These are phyloP conservation scores for Condylostoma magnum DNA, from an alignment of 169 alveolate species.

Conservation along the genomic window DNA sequence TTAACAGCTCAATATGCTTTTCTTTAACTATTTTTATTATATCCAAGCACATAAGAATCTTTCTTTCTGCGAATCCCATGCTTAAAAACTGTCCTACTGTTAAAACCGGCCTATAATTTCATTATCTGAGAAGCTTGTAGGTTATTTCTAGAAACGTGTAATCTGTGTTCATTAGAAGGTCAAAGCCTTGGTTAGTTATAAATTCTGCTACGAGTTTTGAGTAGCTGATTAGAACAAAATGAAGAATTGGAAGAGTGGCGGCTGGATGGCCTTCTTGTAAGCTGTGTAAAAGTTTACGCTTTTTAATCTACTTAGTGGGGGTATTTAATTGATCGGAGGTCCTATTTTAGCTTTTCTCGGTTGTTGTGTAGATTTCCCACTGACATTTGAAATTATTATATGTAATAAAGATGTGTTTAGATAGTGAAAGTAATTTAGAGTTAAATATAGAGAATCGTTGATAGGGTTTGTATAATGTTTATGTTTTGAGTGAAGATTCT, in stretches of 20 bases:
- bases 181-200: slow-evolving; percentile 65
- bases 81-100: slow-evolving; percentile 57
- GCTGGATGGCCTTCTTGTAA: slow-evolving; percentile 64
- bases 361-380: slow-evolving; percentile 42
- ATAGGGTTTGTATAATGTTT: too few relatives aligned
- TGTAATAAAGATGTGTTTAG: too few relatives aligned
- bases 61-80: slow-evolving; percentile 65
- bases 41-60: slow-evolving; percentile 54
- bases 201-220: slow-evolving; percentile 52
- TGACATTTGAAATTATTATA: slow-evolving; percentile 24
- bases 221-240: slow-evolving; percentile 49
- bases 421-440: too few relatives aligned
- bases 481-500: too few relatives aligned
- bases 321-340: slow-evolving; percentile 39
- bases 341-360: slow-evolving; percentile 34
- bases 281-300: too few relatives aligned
- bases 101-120: slow-evolving; percentile 56
- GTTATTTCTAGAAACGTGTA: slow-evolving; percentile 59
- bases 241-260: slow-evolving; percentile 63
- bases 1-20: slow-evolving; percentile 39
- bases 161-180: slow-evolving; percentile 66
- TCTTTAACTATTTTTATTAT: slow-evolving; percentile 48
- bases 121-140: slow-evolving; percentile 50
- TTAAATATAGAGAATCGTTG: too few relatives aligned
- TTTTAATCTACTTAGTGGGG: slow-evolving; percentile 15